A percentile compares a stretch with the other conserved stretches of the same genome.
phyloP scores from a whole-genome alignment of 306 rosid genomes.

The Carpinus viminea region DNA sequence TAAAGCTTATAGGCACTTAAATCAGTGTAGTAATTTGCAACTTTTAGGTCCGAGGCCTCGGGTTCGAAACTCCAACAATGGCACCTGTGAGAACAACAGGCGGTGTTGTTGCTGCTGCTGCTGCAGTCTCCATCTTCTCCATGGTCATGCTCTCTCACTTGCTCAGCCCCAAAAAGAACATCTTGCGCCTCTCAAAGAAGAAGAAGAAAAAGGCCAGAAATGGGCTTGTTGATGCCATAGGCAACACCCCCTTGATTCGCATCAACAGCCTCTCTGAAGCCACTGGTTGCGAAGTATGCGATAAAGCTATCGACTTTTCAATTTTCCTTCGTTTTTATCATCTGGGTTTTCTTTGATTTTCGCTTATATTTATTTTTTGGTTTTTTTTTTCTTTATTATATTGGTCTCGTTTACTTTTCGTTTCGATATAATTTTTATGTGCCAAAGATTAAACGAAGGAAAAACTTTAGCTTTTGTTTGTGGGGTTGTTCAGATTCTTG shows the following conservation, averaged over 20 bases:
- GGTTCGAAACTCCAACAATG: conserved; percentile 42
- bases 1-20: neutral
- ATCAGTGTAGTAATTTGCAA: neutral
- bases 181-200: conserved; percentile 22
- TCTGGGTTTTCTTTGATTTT: conserved; percentile 13
- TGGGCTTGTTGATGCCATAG: conserved; percentile 76
- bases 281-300: conserved; percentile 76
- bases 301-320: neutral
- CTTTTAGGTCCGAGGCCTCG: neutral
- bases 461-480: neutral
- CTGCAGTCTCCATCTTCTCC: conserved; percentile 49
- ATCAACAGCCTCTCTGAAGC: conserved; percentile 90
- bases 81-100: conserved; percentile 62
- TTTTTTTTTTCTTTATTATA: neutral
- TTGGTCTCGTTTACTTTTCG: neutral
- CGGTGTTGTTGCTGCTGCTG: conserved; percentile 36
- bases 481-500: conserved; percentile 60
- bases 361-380: no score
- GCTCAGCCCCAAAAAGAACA: conserved; percentile 27
- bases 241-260: conserved; percentile 86
- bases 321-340: neutral
- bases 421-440: neutral
- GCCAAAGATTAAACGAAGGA: no score
- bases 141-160: conserved; percentile 38
- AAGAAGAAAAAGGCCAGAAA: conserved; percentile 12